Conservation (phyloP, 2,329 filamentous ascomycete species). For the Calonectria crousiana region DNA sequence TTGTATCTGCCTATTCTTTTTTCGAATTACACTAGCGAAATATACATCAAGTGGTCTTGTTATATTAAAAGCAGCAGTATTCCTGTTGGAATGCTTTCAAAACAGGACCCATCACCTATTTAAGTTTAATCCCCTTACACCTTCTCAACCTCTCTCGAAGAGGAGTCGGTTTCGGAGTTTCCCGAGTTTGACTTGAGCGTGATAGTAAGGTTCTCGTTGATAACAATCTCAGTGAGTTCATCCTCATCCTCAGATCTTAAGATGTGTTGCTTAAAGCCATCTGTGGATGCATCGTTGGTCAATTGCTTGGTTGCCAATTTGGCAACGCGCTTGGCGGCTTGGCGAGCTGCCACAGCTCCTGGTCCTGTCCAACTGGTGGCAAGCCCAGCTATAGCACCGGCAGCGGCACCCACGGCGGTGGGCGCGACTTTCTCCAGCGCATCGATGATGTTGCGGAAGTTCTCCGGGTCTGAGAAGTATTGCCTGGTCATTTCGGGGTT, state of each 20-base stretch:
- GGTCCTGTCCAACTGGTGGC: not conserved
- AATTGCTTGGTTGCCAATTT: not conserved
- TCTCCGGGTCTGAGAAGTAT: slow-evolving; percentile 29
- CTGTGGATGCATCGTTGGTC: slow-evolving; percentile 21
- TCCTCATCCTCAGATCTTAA: slow-evolving; percentile 24
- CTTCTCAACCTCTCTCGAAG: not conserved
- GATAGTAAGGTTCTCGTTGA: slow-evolving; percentile 23
- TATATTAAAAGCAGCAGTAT: too few relatives aligned
- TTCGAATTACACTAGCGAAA: too few relatives aligned
- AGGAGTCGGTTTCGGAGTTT: slow-evolving; percentile 19
- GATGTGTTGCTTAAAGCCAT: slow-evolving; percentile 32
- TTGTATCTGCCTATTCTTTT: too few relatives aligned
- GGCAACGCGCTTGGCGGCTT: not conserved
- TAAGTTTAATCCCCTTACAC: not conserved
- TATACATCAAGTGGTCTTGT: too few relatives aligned
- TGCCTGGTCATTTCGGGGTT: slow-evolving; percentile 24
- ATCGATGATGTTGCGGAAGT: slow-evolving; percentile 18
- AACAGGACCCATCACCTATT: too few relatives aligned
- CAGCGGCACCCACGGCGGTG: not conserved
- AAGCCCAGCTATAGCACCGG: not conserved
- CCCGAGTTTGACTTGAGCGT: slow-evolving; percentile 32
- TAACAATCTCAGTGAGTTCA: slow-evolving; percentile 27
- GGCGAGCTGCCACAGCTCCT: not conserved
- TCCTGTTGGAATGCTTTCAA: too few relatives aligned
- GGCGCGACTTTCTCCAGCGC: slow-evolving; percentile 11